Evolutionary conservation across 257 asterid genomes (phyloP).

Genomic region (Fraxinus cuspidata): DNA sequence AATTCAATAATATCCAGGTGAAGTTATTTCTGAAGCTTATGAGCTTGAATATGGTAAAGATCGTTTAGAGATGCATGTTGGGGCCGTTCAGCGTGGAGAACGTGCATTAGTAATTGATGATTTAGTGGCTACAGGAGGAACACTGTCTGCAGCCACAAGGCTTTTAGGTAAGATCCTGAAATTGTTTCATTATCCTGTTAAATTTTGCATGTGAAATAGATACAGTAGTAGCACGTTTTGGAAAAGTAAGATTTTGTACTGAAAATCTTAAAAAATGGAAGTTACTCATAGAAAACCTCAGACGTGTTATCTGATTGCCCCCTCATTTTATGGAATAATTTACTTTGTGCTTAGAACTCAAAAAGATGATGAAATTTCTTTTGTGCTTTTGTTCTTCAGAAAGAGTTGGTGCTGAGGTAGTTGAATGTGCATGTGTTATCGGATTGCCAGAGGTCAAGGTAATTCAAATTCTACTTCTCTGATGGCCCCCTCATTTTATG

Average conservation of each 20-base stretch:
- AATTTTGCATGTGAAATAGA: background rate
- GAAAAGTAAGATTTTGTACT: background rate
- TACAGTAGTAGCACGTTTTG: background rate
- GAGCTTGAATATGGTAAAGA: constrained; percentile 88
- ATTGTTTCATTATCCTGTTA: background rate
- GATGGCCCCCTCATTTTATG: constrained; percentile 1
- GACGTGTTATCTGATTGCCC: too few relatives aligned
- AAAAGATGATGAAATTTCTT: background rate
- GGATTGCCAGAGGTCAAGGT: constrained; percentile 89
- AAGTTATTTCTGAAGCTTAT: constrained; percentile 67
- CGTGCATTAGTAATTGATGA: constrained; percentile 73
- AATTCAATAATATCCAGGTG: constrained; percentile 46
- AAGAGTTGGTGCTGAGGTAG: constrained; percentile 73
- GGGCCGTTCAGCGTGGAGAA: constrained; percentile 65
- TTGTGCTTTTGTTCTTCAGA: constrained; percentile 36
- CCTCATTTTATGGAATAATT: too few relatives aligned
- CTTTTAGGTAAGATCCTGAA: constrained; percentile 56
- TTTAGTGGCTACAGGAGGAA: constrained; percentile 93
- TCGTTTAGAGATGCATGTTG: constrained; percentile 79
- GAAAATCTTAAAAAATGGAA: background rate
- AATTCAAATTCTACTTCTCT: constrained; percentile 2
- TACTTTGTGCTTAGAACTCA: background rate
- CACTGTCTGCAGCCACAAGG: constrained; percentile 77
- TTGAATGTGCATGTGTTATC: constrained; percentile 86
- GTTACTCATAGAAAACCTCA: background rate